These are phyloP conservation scores for Cladosporium sphaerospermum DNA, from an alignment of 2,329 filamentous ascomycete species.

Conservation along the genomic window DNA sequence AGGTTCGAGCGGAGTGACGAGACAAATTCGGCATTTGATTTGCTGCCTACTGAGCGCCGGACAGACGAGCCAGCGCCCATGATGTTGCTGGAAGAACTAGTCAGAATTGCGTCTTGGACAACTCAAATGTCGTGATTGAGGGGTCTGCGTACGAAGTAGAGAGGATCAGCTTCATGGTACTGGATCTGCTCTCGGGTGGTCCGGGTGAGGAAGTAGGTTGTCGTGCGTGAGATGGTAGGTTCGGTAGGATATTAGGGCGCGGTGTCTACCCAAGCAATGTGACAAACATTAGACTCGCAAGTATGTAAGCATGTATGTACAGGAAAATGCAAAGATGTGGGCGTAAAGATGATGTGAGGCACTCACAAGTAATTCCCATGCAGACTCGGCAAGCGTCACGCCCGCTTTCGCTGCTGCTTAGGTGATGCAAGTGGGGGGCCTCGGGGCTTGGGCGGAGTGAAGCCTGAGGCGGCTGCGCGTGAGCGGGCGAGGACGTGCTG, in stretches of 20 bases:
- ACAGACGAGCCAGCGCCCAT: conserved; percentile 80
- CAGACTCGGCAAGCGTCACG: conserved; percentile 11
- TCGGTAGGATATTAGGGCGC: background rate
- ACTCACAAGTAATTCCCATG: background rate
- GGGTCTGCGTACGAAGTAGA: conserved; percentile 67
- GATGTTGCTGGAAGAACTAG: conserved; percentile 58
- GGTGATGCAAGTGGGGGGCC: background rate
- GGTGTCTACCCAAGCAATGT: background rate
- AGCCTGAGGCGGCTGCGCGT: background rate
- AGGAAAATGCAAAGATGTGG: background rate
- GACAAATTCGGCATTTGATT: conserved; percentile 89
- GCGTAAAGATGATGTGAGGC: background rate
- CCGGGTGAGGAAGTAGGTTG: background rate
- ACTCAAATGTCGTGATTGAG: conserved; percentile 7
- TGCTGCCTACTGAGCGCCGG: conserved; percentile 67
- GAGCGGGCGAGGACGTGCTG: too few species aligned
- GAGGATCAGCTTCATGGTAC: conserved; percentile 69
- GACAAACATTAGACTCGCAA: background rate
- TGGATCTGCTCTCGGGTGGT: conserved; percentile 27
- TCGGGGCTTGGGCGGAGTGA: background rate
- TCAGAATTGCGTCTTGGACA: conserved; percentile 13
- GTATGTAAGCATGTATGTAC: background rate
- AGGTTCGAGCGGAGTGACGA: conserved; percentile 84
- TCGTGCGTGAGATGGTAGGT: background rate
- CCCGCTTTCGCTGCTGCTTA: background rate